Percentiles rank a stretch among this genome's conserved stretches.
phyloP scores from a whole-genome alignment of 2,329 filamentous ascomycete genomes.

The Curvularia verruculosa region DNA sequence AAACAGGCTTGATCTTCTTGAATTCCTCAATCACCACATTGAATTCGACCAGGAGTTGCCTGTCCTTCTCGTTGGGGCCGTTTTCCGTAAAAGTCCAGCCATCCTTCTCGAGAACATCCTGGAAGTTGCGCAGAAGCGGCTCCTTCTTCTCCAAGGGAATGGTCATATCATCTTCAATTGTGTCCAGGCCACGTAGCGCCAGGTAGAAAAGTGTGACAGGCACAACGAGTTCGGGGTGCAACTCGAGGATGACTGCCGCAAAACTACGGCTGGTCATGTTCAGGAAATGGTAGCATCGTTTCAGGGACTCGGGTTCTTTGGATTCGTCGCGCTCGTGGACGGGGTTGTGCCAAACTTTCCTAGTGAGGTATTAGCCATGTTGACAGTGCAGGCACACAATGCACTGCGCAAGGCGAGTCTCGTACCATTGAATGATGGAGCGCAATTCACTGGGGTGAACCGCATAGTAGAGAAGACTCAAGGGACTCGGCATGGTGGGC shows the following conservation, averaged over 20 bases:
- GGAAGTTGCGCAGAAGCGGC: conserved; percentile 81
- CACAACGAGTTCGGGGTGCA: conserved; percentile 90
- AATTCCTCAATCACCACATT: conserved; percentile 85
- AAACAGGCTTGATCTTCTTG: conserved; percentile 83
- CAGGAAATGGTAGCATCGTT: conserved; percentile 85
- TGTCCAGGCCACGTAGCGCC: conserved; percentile 88
- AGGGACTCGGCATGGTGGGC: conserved; percentile 47
- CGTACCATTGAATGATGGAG: conserved; percentile 86
- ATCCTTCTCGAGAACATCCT: conserved; percentile 77
- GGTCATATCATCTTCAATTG: conserved; percentile 99
- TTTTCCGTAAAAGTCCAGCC: conserved; percentile 91
- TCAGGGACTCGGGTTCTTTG: conserved; percentile 75
- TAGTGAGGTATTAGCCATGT: conserved; percentile 48
- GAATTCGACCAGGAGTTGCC: conserved; percentile 90
- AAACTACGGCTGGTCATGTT: conserved; percentile 92
- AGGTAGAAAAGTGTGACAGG: conserved; percentile 93
- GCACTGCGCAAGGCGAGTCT: not conserved
- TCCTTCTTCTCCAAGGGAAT: conserved; percentile 82
- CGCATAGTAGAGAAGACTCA: conserved; percentile 70
- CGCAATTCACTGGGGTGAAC: conserved; percentile 79
- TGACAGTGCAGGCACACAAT: not conserved
- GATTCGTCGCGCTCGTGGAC: conserved; percentile 80
- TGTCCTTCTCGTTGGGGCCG: conserved; percentile 90
- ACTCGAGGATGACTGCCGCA: conserved; percentile 88
- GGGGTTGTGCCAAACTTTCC: conserved; percentile 96